Conservation (phyloP, 129 eudicot genomes). For the Pulicaria dysenterica region DNA sequence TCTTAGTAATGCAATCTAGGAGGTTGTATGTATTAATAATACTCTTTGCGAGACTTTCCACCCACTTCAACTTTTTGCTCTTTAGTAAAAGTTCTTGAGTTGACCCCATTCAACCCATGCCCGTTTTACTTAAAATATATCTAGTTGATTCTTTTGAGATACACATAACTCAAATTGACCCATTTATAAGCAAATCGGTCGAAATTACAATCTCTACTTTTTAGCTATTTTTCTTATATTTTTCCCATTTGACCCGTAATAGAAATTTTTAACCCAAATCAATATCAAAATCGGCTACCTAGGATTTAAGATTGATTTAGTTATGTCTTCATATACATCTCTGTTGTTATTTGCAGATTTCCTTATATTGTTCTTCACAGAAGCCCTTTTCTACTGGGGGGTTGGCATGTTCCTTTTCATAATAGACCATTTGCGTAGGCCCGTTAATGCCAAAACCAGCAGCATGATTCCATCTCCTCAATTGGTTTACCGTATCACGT, state of each 20-base stretch:
- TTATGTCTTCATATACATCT: background rate
- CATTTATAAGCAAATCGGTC: background rate
- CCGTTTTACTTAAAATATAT: background rate
- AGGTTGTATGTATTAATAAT: background rate
- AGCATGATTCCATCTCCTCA: constrained; percentile 43
- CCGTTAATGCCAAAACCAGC: constrained; percentile 31
- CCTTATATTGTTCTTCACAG: constrained; percentile 92
- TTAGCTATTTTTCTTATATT: background rate
- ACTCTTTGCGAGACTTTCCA: background rate
- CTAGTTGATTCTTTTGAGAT: background rate
- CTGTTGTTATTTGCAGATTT: constrained; percentile 68
- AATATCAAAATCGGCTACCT: background rate
- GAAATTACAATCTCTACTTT: too few species aligned
- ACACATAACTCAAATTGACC: background rate
- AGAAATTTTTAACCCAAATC: background rate
- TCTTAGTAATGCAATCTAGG: background rate
- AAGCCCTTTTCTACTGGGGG: constrained; percentile 94
- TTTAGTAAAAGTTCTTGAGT: too few species aligned
- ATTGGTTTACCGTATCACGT: constrained; percentile 71
- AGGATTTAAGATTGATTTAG: background rate
- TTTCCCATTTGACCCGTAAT: background rate
- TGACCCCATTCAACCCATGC: too few species aligned
- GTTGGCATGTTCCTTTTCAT: constrained; percentile 69
- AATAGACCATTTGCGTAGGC: constrained; percentile 63
- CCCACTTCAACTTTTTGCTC: too few species aligned